Evolutionary conservation across 2,329 filamentous ascomycete species (phyloP), one percentile per base, ranked within the genome.

Genomic region (Mollisia scopiformis): DNA sequence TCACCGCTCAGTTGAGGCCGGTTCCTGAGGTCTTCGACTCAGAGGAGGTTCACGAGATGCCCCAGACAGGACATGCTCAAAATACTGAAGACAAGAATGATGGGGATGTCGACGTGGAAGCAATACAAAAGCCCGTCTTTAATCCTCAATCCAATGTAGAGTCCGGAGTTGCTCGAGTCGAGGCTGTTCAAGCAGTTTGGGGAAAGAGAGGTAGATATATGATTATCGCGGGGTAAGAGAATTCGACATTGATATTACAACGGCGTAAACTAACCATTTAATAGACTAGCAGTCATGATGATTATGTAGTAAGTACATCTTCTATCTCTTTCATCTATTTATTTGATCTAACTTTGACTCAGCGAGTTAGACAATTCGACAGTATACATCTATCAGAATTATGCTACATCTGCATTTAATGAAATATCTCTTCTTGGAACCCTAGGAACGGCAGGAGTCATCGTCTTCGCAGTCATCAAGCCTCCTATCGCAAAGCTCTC

Each of bases 401-500:
- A 75, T 55, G 70, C 74, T 19, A 67, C 69, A 0, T 75, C 74
- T 5, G 66, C 67, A 1, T 76, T 75, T 51, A 43, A 68, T n/a
- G 61, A 70, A 19, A 61, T 76, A 1, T 74, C 74, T 1, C 59
- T 68, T n/a, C 58, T 72, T 6, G 71, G 69, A 0, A 67, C 73
- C 0, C 64, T 76, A 6, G 66, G 59, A 33, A 76, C 74, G 5
- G 73, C 73, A 16, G 62, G 58, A 2, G 50, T 52, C n/a, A 77
- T 80, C 55, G 71, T 79, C 47, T 76, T 77, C 54, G 82, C 84
- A 3, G 80, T 86, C 16, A 79, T 82, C 59, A 87, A 87, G 68
- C 84, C 85, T 16, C 84, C 83, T 10, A 82, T 87, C 72, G 84
- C 83, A 55, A 87, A 87, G 71, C 75, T 87, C 37, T 83, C 84